phyloP scores from a whole-genome alignment of 345 rosid genomes.

The Eucalyptus tenuipes region DNA sequence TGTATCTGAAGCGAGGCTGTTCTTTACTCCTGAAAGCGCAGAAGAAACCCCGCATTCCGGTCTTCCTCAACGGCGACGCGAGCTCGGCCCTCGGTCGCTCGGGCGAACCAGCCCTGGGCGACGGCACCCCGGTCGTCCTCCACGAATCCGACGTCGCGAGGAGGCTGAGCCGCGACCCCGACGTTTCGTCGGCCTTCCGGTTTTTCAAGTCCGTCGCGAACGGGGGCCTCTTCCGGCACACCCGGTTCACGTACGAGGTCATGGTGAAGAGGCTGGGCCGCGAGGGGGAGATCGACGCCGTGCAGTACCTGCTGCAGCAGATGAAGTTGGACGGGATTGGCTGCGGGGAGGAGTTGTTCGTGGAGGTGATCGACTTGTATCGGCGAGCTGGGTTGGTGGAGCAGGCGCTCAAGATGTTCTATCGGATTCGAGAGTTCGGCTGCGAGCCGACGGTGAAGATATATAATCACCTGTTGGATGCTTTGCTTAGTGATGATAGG shows the following conservation, averaged over 20 bases:
- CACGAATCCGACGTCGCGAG: constrained; percentile 38
- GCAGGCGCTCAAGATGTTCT: constrained; percentile 72
- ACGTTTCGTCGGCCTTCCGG: constrained; percentile 29
- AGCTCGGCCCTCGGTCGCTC: background rate
- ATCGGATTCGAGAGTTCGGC: constrained; percentile 70
- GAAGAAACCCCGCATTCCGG: constrained; percentile 5
- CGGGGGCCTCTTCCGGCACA: constrained; percentile 59
- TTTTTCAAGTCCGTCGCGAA: constrained; percentile 59
- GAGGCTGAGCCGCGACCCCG: constrained; percentile 36
- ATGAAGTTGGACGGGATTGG: constrained; percentile 78
- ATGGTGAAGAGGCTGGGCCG: constrained; percentile 58
- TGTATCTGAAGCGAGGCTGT: constrained; percentile 9
- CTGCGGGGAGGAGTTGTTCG: constrained; percentile 55
- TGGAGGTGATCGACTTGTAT: constrained; percentile 43
- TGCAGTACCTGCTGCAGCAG: constrained; percentile 78
- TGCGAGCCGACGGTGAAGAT: constrained; percentile 70
- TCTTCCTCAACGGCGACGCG: constrained; percentile 5
- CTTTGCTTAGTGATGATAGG: constrained; percentile 56
- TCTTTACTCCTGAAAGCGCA: constrained; percentile 7
- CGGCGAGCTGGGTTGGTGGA: constrained; percentile 37
- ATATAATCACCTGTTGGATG: constrained; percentile 75
- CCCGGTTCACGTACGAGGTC: constrained; percentile 42
- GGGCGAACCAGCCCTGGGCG: background rate
- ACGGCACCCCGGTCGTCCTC: background rate
- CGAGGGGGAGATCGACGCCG: constrained; percentile 39